Base-by-base conservation (phyloP, 148 eudicot genomes). In the Euryodendron excelsum region DNA sequence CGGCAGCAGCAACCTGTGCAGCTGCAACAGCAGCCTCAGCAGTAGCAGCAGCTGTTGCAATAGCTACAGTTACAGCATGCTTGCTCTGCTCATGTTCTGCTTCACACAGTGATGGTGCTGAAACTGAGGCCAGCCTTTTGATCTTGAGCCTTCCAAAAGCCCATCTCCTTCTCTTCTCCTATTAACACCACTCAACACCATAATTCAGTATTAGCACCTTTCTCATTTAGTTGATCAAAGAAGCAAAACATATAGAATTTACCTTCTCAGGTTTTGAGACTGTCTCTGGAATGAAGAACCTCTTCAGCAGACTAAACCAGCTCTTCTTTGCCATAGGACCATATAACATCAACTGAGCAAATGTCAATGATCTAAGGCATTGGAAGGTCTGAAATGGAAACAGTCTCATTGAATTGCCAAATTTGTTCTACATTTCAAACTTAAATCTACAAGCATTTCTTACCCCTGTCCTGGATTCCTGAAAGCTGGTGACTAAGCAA, bases 91-190 rank as follows among this genome's bases (percentile, higher is more conserved):
- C 53, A 72, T 66, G 58, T 31, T 87, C 80, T 71, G 69, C 75
- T 50, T 45, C 78, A 62, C 79, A 64, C 28, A 60, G 23, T 47
- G 73, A 9, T 59, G 83, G 74, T 53, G 77, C 69, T 20, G 90
- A 77, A 20, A 82, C 58, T 6, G 91, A 87, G 18, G 84, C 41
- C 58, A 81, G 74, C 62, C 84, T 72, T 36, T 82, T 86, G 36
- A 69, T 76, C 70, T 73, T 87, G 14, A 83, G 52, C 82, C 82
- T 83, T 66, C 90, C 84, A 55, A 83, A 85, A 5, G 58, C 61
- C 91, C 92, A 89, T 86, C 83, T 86, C 77, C 82, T 86, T 69
- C 87, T 89, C 84, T 85, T 86, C 69, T 84, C 86, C 85, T 83
- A 77, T 87, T 82, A 23, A 73, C 41, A 50, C 23, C 59, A 50